Conservation (phyloP, 2,329 filamentous ascomycete genomes). For the Phyllosticta ampelicida region DNA sequence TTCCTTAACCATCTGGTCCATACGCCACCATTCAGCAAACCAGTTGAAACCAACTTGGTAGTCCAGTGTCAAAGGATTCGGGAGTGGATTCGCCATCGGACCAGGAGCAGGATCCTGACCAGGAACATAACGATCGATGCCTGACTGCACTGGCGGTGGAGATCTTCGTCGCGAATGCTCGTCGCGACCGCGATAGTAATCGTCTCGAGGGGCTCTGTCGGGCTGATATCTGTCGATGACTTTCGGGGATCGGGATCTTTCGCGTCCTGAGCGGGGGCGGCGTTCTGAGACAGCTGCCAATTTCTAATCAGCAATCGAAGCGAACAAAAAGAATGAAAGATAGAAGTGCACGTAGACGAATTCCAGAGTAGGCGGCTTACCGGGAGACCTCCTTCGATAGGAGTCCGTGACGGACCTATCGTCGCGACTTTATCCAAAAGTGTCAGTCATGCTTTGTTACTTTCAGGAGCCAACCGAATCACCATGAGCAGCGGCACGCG, state of each 20-base stretch:
- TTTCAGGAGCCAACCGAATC: too few relatives aligned
- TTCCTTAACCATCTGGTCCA: conserved; percentile 72
- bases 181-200: conserved; percentile 53
- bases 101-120: conserved; percentile 51
- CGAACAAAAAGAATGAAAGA: neutral
- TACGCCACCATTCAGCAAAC: conserved; percentile 78
- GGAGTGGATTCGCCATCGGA: conserved; percentile 53
- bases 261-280: conserved; percentile 22
- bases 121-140: conserved; percentile 78
- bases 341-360: conserved; percentile 23
- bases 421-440: conserved; percentile 36
- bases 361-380: conserved; percentile 34
- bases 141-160: conserved; percentile 49
- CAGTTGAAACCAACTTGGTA: conserved; percentile 80
- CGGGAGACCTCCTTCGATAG: conserved; percentile 55
- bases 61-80: conserved; percentile 60
- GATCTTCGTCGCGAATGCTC: conserved; percentile 49
- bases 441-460: neutral
- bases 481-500: neutral
- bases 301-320: neutral
- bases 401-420: conserved; percentile 32
- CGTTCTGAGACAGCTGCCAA: neutral
- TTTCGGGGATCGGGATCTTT: conserved; percentile 60
- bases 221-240: conserved; percentile 70
- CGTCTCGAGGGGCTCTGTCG: conserved; percentile 53